A percentile compares a stretch with the other conserved stretches of the same genome.
phyloP scores from a whole-genome alignment of 305 asterid species.

The Solanum chacoense region DNA sequence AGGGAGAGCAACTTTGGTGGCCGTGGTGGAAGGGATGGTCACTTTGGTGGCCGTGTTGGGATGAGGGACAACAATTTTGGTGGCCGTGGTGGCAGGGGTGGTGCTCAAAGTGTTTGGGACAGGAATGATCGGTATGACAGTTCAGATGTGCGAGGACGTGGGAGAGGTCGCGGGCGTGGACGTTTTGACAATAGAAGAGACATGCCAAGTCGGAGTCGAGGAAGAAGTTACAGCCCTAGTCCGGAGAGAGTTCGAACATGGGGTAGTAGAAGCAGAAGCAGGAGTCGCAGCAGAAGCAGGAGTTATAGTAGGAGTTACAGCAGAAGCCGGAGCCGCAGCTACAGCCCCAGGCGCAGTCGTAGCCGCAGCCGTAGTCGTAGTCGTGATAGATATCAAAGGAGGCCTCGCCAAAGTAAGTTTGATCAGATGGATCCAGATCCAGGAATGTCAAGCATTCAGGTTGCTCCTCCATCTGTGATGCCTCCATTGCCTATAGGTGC shows the following conservation, averaged over 20 bases:
- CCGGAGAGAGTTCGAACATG: conserved; percentile 76
- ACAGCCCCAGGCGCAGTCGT: conserved; percentile 27
- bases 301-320: conserved; percentile 42
- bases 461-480: conserved; percentile 15
- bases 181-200: conserved; percentile 66
- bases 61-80: conserved; percentile 35
- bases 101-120: conserved; percentile 57
- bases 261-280: conserved; percentile 45
- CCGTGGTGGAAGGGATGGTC: conserved; percentile 14
- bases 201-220: conserved; percentile 48
- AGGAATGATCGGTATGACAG: conserved; percentile 53
- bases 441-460: conserved; percentile 24
- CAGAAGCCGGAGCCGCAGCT: conserved; percentile 42
- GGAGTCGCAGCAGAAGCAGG: conserved; percentile 40
- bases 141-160: conserved; percentile 63
- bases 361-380: conserved; percentile 30
- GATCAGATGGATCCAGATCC: conserved; percentile 55
- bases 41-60: conserved; percentile 28
- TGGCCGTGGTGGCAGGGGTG: conserved; percentile 32
- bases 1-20: conserved; percentile 8
- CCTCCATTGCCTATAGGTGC: conserved; percentile 12
- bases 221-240: conserved; percentile 60
- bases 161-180: conserved; percentile 69
- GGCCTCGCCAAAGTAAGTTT: conserved; percentile 58
- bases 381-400: conserved; percentile 47